These are phyloP conservation scores for Pascua sp. DNA, from an alignment of 1,284 basidiomycete species.

Conservation along the genomic window DNA sequence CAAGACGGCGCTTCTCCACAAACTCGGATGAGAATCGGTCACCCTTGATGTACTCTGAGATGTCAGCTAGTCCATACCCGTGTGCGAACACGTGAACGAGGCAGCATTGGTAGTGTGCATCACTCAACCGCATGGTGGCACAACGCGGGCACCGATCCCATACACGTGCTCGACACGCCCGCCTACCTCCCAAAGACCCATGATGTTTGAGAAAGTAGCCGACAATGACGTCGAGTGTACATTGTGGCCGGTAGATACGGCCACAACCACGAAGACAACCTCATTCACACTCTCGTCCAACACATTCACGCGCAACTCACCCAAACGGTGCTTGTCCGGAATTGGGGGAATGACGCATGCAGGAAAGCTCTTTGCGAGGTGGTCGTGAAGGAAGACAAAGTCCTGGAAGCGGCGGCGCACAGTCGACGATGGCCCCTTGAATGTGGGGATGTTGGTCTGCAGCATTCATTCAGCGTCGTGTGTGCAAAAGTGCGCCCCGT, in stretches of 20 bases:
- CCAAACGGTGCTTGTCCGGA: constrained; percentile 92
- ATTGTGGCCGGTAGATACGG: too few species aligned
- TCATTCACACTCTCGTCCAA: too few species aligned
- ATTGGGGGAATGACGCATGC: constrained; percentile 94
- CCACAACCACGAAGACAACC: not conserved
- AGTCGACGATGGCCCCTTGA: constrained; percentile 57
- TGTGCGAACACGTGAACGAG: too few species aligned
- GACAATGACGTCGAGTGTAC: too few species aligned
- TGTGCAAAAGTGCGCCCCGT: not conserved
- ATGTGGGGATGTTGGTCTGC: constrained; percentile 44
- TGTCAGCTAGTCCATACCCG: not conserved
- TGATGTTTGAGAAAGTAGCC: too few species aligned
- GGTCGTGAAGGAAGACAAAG: constrained; percentile 88
- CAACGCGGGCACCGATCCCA: not conserved
- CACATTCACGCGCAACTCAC: constrained; percentile 53
- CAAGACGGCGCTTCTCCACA: constrained; percentile 82
- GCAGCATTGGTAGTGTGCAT: not conserved
- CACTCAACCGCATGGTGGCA: too few species aligned
- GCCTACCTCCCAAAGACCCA: too few species aligned
- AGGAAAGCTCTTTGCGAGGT: constrained; percentile 87
- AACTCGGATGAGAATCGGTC: constrained; percentile 97
- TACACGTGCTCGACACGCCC: too few species aligned
- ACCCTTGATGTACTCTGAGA: constrained; percentile 87
- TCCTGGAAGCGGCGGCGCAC: constrained; percentile 91
- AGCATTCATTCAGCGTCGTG: not conserved